Evolutionary conservation across 352 stramenopile genomes (phyloP).

Genomic region (Plasmopara muralis): DNA sequence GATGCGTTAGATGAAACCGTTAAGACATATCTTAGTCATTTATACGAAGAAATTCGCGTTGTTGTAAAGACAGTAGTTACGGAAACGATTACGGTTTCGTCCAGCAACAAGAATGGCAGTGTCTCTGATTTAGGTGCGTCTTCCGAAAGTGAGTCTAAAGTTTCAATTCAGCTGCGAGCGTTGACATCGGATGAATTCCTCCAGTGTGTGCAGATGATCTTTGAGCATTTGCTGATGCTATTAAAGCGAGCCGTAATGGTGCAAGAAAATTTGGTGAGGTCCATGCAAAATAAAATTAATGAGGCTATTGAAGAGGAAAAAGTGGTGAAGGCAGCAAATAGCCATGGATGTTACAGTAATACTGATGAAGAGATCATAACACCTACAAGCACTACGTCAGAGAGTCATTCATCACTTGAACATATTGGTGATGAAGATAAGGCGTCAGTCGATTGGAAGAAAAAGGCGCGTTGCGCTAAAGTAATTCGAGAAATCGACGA

Average conservation of each 20-base stretch:
- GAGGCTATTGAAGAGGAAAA: slow-evolving; percentile 37
- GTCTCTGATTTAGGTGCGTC: slow-evolving; percentile 17
- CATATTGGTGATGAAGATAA: slow-evolving; percentile 41
- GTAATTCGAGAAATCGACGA: slow-evolving; percentile 83
- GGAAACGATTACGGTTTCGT: slow-evolving; percentile 75
- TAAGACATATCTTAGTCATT: slow-evolving; percentile 64
- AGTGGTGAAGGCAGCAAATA: slow-evolving; percentile 10
- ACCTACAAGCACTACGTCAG: slow-evolving; percentile 1
- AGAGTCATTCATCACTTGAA: slow-evolving; percentile 39
- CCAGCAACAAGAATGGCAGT: slow-evolving; percentile 30
- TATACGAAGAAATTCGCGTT: slow-evolving; percentile 84
- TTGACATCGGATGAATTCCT: slow-evolving; percentile 82
- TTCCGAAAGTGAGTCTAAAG: slow-evolving; percentile 56
- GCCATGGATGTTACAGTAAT: slow-evolving; percentile 8
- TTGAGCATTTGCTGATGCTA: slow-evolving; percentile 80
- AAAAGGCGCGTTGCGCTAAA: slow-evolving; percentile 57
- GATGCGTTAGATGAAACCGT: slow-evolving; percentile 67
- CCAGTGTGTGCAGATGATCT: slow-evolving; percentile 86
- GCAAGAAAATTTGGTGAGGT: slow-evolving; percentile 57
- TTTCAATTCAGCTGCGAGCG: slow-evolving; percentile 71
- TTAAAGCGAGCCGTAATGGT: slow-evolving; percentile 75
- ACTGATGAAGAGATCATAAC: slow-evolving; percentile 9
- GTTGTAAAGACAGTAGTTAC: slow-evolving; percentile 86
- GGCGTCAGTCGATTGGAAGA: slow-evolving; percentile 65
- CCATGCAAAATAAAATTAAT: slow-evolving; percentile 71